Evolutionary conservation across 2,329 filamentous ascomycete species (phyloP).

Genomic region (Ophidiomyces ophidiicola): DNA sequence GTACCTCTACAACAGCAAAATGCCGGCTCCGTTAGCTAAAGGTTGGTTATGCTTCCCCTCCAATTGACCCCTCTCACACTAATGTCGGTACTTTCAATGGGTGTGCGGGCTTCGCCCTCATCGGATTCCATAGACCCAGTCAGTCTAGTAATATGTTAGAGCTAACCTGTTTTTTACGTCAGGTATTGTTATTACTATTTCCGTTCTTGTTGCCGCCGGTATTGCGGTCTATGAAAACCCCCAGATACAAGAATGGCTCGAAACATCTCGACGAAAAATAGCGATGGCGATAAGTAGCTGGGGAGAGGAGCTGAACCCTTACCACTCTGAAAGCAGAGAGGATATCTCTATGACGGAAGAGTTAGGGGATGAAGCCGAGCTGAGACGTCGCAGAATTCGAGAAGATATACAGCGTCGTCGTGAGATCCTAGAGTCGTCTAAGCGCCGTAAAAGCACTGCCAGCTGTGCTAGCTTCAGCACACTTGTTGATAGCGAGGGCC

Average conservation of each 20-base stretch:
- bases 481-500: constrained; percentile 35
- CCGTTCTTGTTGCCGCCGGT: constrained; percentile 49
- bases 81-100: constrained; percentile 10
- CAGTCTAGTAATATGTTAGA: constrained; percentile 12
- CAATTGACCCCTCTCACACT: constrained; percentile 2
- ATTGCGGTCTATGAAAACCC: constrained; percentile 53
- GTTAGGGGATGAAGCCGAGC: constrained; percentile 32
- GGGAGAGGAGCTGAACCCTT: constrained; percentile 47
- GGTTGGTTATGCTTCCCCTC: constrained; percentile 24
- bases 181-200: constrained; percentile 53
- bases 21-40: constrained; percentile 39
- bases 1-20: constrained; percentile 15
- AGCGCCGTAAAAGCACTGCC: constrained; percentile 20
- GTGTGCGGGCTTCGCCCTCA: neutral
- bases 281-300: constrained; percentile 47
- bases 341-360: constrained; percentile 41
- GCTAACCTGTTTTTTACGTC: constrained; percentile 5
- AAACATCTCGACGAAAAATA: constrained; percentile 49
- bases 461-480: constrained; percentile 31
- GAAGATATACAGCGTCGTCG: constrained; percentile 37
- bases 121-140: constrained; percentile 11
- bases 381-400: constrained; percentile 33
- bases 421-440: constrained; percentile 29
- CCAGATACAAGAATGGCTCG: constrained; percentile 50
- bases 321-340: constrained; percentile 21